Evolutionary conservation across 768 basidiomycete species (phyloP), one percentile per base, ranked within the genome.

Genomic region (Leccinum longicurvipes): DNA sequence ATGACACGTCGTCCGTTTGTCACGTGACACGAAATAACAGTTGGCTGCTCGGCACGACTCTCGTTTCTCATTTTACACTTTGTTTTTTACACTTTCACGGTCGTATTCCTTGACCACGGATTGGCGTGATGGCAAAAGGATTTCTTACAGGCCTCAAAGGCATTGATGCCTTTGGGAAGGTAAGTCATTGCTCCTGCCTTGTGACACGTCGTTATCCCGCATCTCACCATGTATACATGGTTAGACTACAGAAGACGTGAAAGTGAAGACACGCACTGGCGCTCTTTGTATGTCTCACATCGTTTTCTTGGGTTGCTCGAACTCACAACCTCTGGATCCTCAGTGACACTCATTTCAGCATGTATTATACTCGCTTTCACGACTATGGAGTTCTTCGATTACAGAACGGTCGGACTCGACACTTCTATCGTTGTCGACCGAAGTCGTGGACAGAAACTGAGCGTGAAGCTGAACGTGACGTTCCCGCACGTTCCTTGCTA

Each of bases 131-230:
- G 87, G 87, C 89, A 62, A 92, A 87, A 74, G 85, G 87, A 61
- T 73, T 91, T 62, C 79, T 92, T 67, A 81, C 79, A 48, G 81
- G 79, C 62, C 80, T 98, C 65, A 93, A 91, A 71, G 92, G 93
- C 69, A 82, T 98, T 52, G 97, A 99, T 79, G 97, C 97, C 74
- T 99, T 99, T 80, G 97, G 97, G 59, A 99, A 98, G 87, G 96
- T 96, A 66, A 63, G 79, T 39, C 8, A 1, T 36, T 17, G 8
- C 28, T 47, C 29, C 19, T 19, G 11, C 42, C 41, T 25, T 42
- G 34, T 57, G 53, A 57, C 42, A 60, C 50, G 47, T 63, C 10
- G 51, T 11, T 52, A 39, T 31, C 28, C 11, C n/a, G 28, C 14
- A 27, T 25, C 60, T 67, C 45, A 60, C 53, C 23, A 44, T 47